Evolutionary conservation across 257 asterid species (phyloP).

Genomic region (Solanum virginianum): DNA sequence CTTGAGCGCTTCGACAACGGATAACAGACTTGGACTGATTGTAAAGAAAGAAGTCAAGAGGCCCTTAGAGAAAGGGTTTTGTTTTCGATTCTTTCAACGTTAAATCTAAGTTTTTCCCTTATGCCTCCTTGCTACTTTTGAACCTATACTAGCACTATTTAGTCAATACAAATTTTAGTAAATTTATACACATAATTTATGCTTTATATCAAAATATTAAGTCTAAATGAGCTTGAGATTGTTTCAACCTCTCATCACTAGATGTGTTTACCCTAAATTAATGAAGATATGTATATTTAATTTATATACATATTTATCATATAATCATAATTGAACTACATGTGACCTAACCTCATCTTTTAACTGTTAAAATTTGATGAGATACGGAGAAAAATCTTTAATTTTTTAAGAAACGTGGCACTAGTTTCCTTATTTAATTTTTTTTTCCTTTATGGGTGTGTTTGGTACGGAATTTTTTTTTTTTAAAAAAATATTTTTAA

Average conservation of each 20-base stretch:
- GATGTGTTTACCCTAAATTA: neutral
- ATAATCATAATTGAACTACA: neutral
- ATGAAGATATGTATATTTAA: neutral
- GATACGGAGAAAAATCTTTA: too few relatives aligned
- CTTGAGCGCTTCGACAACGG: too few relatives aligned
- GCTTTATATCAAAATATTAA: neutral
- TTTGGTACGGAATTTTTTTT: neutral
- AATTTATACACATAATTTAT: neutral
- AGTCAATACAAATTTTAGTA: too few relatives aligned
- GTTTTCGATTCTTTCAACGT: too few relatives aligned
- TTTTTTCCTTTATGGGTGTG: neutral
- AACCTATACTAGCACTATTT: neutral
- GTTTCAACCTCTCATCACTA: neutral
- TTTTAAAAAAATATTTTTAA: neutral
- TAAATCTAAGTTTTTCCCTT: too few relatives aligned
- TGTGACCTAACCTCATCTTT: neutral
- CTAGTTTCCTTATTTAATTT: neutral
- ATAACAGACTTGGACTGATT: too few relatives aligned
- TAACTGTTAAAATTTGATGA: neutral
- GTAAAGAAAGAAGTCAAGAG: too few relatives aligned
- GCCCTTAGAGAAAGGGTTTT: too few relatives aligned
- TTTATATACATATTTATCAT: neutral
- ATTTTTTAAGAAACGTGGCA: neutral
- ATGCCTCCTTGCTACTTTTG: too few relatives aligned
- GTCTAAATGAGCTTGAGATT: neutral